A percentile compares a stretch with the other conserved stretches of the same genome.
These are phyloP conservation scores for Phytophthora macrochlamydospora DNA, from an alignment of 352 stramenopile genomes.

Conservation along the genomic window DNA sequence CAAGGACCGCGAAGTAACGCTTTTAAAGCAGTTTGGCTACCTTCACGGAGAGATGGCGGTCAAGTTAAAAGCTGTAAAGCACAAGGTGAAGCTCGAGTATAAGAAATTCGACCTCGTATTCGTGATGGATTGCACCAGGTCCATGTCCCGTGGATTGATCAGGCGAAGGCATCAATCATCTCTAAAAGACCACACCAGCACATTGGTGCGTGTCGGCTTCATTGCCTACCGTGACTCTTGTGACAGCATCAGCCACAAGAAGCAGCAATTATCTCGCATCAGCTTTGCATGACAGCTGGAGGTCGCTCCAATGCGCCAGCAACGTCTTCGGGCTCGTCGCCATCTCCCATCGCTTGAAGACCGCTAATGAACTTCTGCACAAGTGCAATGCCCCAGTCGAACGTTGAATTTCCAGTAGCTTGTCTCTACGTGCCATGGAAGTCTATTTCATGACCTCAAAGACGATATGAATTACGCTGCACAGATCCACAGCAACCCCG, in stretches of 20 bases:
- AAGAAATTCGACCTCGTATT: conserved; percentile 48
- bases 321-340: no score
- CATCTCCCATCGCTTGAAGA: conserved; percentile 9
- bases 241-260: conserved; percentile 29
- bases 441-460: conserved; percentile 23
- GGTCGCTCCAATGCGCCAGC: conserved; percentile 35
- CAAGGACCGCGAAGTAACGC: no score
- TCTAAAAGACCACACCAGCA: conserved; percentile 22
- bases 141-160: conserved; percentile 43
- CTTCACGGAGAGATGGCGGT: conserved; percentile 28
- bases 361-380: conserved; percentile 35
- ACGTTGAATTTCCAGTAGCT: conserved; percentile 36
- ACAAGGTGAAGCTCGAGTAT: conserved; percentile 23
- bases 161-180: conserved; percentile 33
- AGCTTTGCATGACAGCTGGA: conserved; percentile 21
- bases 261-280: conserved; percentile 29
- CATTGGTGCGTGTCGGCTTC: conserved; percentile 40
- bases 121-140: conserved; percentile 53
- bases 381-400: conserved; percentile 27
- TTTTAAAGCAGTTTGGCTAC: conserved; percentile 18
- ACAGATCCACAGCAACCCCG: conserved; percentile 31
- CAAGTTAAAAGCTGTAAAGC: conserved; percentile 7
- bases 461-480: conserved; percentile 12
- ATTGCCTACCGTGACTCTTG: conserved; percentile 55
- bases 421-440: conserved; percentile 43